Evolutionary conservation across 345 rosid genomes (phyloP).

Genomic region (Clausena lansium): DNA sequence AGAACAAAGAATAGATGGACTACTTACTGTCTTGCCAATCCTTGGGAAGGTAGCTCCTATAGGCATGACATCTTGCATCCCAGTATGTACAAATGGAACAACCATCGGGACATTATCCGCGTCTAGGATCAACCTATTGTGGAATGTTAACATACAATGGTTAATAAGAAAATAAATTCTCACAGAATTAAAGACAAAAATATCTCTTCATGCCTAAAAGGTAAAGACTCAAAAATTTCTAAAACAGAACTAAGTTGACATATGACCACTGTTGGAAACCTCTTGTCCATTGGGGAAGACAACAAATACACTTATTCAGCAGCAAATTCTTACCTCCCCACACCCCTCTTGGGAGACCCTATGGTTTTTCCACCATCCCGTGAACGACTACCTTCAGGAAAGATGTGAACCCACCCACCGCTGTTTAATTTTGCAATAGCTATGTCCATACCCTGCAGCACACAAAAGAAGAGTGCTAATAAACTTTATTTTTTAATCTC

Average conservation of each 20-base stretch:
- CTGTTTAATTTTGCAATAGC: constrained; percentile 81
- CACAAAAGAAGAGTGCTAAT: constrained; percentile 10
- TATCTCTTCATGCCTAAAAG: neutral
- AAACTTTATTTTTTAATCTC: neutral
- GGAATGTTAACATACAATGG: neutral
- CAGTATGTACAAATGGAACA: constrained; percentile 89
- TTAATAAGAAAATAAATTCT: neutral
- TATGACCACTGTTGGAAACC: neutral
- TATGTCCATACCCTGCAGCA: constrained; percentile 87
- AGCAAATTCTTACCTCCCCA: constrained; percentile 67
- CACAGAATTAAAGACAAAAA: neutral
- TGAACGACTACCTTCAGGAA: constrained; percentile 96
- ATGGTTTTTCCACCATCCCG: constrained; percentile 92
- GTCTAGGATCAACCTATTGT: constrained; percentile 74
- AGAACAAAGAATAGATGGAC: neutral
- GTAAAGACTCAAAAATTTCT: neutral
- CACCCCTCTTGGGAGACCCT: constrained; percentile 84
- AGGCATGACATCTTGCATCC: constrained; percentile 98
- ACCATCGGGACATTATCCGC: constrained; percentile 80
- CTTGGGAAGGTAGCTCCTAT: constrained; percentile 84
- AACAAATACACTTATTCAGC: neutral
- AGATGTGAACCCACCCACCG: constrained; percentile 99
- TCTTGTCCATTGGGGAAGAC: neutral
- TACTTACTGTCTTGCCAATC: constrained; percentile 80
- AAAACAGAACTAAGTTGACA: neutral